Base-by-base conservation (phyloP, 2,329 filamentous ascomycete genomes). In the Penicillium fuscoglaucum region DNA sequence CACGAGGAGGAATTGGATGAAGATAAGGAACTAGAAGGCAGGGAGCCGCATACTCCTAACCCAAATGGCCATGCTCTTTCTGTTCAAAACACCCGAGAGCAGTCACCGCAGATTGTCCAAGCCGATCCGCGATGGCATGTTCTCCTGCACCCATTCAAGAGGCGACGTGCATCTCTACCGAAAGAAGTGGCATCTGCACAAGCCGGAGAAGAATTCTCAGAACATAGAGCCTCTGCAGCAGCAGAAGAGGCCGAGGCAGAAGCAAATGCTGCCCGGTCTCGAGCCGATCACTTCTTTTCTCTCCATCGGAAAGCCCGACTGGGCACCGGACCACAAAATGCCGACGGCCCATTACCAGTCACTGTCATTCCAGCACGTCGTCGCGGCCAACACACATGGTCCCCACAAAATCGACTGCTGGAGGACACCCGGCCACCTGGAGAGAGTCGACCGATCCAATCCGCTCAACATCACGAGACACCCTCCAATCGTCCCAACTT, bases 361-460 rank as follows among this genome's bases (percentile, higher is more conserved):
- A 87, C 84, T 0, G 79, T 87, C 31, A 85, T 88, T 51, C 85
- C 85, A 3, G 84, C 84, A 4, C 82, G 84, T 60, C 80, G 80
- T 26, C 77, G 82, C 40, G 78, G 76, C 40, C 80, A 81, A 37
- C 75, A 83, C 46, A 82, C 81, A 6, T 86, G 83, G 82, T 83
- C 79, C 43, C 82, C 83, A 8, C 74, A 76, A 47, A 66, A 68
- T 13, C 66, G 56, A 37, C 57, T 69, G 24, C 61, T 67, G n/a
- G 63, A 67, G 31, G 64, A 61, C 17, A 43, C 56, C 61, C 21
- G 46, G 37, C 24, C 66, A 60, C 28, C 45, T 8, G 54, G 54
- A 19, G 54, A 45, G 31, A 52, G 31, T 19, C 40, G 40, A 8
- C 48, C 47, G 2, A 24, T 52, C 4, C 39, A 52, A 24, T 40